Evolutionary conservation across 257 asterid genomes (phyloP), one percentile per base, ranked within the genome.

Genomic region (Cinchona pubescens): DNA sequence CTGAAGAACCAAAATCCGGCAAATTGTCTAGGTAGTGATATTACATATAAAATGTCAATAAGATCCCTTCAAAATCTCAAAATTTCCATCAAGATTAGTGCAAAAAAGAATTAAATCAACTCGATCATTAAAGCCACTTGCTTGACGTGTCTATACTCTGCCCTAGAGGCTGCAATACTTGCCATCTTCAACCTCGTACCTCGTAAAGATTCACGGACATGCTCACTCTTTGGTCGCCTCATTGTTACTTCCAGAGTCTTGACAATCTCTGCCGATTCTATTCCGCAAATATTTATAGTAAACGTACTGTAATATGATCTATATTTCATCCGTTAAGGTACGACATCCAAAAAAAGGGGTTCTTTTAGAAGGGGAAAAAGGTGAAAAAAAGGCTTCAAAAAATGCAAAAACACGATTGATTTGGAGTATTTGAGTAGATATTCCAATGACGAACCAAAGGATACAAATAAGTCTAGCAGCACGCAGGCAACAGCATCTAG

Each of bases 401-500:
- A 59, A 59, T 29, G 34, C 13, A 14, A 14, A 2, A 25, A 29
- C 4, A 21, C 8, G 16, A 23, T 6, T 7, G 12, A 58, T 2
- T 29, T 8, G 64, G 3, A 59, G 6, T n/a, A 0, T 59, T 59
- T 59, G 64, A 59, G 35, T 25, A 21, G 64, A 58, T 58, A 25
- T 58, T 38, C 1, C 38, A 7, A 25, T 2, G n/a, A 65, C 0
- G 16, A 48, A 69, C 2, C 11, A 70, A 86, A 92, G 97, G 99
- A 94, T 94, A 94, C 98, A 79, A 92, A 91, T 79, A 86, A 81
- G 83, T 92, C 99, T 21, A 94, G 92, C 81, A 78, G 46, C 5
- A 92, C 98, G 60, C 99, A 94, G 75, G 79, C 98, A 6, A 63
- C 89, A 30, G 99, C 99, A 67, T 94, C 99, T 65, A 94, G 89